A percentile compares a stretch with the other conserved stretches of the same genome.
phyloP scores from a whole-genome alignment of 441 rosid species.

The Lepidium campestre region DNA sequence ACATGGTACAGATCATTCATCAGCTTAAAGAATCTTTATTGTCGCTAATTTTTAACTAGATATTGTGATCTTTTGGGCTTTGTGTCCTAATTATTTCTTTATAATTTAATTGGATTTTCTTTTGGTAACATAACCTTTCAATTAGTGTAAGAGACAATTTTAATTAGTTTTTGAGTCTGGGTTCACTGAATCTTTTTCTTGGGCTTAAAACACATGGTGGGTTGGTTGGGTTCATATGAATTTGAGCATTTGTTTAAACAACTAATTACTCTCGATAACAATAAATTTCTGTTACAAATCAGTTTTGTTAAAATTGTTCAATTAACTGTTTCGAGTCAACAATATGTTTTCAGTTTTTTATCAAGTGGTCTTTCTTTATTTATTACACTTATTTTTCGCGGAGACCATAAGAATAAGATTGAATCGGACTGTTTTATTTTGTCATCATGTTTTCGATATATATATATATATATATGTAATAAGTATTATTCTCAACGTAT shows the following conservation, averaged over 20 bases:
- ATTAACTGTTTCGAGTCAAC: no score
- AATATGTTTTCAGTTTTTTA: no score
- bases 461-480: no score
- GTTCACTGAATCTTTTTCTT: conserved; percentile 29
- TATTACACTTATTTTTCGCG: no score
- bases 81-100: conserved; percentile 22
- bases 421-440: no score
- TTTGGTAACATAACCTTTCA: conserved; percentile 26
- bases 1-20: conserved; percentile 35
- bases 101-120: conserved; percentile 8
- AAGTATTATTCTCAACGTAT: no score
- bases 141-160: conserved; percentile 28
- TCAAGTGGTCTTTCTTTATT: no score
- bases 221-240: conserved; percentile 24
- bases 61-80: conserved; percentile 34
- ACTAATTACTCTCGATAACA: conserved; percentile 26
- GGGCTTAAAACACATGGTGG: conserved; percentile 26
- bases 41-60: conserved; percentile 31
- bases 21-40: conserved; percentile 27
- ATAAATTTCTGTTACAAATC: no score
- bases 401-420: no score
- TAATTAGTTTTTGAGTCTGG: conserved; percentile 13
- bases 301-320: no score
- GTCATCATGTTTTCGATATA: no score
- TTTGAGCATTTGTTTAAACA: no score